phyloP scores from a whole-genome alignment of 2,329 filamentous ascomycete species.

The Claviceps capensis region DNA sequence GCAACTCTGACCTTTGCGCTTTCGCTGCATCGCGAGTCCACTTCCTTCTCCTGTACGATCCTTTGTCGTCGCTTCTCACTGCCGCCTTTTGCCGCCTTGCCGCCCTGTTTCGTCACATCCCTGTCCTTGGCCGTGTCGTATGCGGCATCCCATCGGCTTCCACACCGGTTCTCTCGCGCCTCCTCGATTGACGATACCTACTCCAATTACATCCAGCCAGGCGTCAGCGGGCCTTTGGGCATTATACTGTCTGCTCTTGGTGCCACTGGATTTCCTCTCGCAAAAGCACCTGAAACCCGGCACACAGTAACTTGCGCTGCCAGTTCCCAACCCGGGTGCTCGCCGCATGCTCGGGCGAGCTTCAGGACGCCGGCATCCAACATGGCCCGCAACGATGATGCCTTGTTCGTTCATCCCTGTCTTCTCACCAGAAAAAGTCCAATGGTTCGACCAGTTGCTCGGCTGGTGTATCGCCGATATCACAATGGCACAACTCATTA shows the following conservation, averaged over 20 bases:
- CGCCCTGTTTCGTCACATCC: neutral
- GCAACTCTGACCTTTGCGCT: neutral
- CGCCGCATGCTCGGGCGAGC: neutral
- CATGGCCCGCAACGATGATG: slow-evolving; percentile 44
- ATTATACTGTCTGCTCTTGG: neutral
- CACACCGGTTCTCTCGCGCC: slow-evolving; percentile 5
- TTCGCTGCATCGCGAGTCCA: neutral
- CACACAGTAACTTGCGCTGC: neutral
- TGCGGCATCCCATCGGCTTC: slow-evolving; percentile 1
- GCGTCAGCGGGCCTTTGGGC: slow-evolving; percentile 3
- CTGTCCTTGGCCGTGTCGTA: slow-evolving; percentile 1
- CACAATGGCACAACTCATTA: neutral
- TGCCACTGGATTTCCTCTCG: neutral
- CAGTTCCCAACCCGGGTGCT: neutral
- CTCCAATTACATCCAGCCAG: slow-evolving; percentile 1
- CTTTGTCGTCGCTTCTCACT: neutral
- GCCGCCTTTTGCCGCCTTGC: neutral
- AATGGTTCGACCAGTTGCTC: neutral
- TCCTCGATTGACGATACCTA: slow-evolving; percentile 1
- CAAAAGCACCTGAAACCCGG: neutral
- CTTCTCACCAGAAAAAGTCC: neutral
- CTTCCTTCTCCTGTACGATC: neutral
- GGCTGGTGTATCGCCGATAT: neutral
- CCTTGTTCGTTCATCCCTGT: slow-evolving; percentile 25
- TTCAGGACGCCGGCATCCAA: slow-evolving; percentile 5